These are phyloP conservation scores for Saccharomyces uvarum DNA, from an alignment of 1,139 yeast genomes.

Conservation along the genomic window DNA sequence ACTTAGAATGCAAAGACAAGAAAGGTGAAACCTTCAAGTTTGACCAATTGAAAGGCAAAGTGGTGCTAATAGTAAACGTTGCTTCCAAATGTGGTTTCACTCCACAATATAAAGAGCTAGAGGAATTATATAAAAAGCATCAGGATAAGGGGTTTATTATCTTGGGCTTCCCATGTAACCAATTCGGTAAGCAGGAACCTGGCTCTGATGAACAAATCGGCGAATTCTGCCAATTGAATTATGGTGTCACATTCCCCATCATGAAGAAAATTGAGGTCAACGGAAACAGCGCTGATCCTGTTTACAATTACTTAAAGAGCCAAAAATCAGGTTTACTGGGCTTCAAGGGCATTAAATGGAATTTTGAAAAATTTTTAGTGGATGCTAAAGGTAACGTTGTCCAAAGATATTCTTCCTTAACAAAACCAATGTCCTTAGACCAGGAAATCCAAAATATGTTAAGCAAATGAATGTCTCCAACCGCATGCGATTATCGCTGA, in stretches of 20 bases:
- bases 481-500: neutral
- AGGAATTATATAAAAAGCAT: constrained; percentile 72
- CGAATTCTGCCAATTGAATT: constrained; percentile 54
- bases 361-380: constrained; percentile 84
- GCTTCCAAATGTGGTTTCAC: constrained; percentile 90
- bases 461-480: constrained; percentile 5
- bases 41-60: constrained; percentile 71
- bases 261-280: constrained; percentile 84
- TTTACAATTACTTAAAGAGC: constrained; percentile 65
- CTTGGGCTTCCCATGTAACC: constrained; percentile 89
- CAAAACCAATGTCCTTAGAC: constrained; percentile 57
- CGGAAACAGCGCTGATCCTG: constrained; percentile 74
- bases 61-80: constrained; percentile 80
- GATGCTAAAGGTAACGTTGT: constrained; percentile 66
- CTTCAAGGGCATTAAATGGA: constrained; percentile 82
- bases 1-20: constrained; percentile 49
- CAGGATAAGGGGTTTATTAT: constrained; percentile 67
- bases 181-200: constrained; percentile 88
- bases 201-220: constrained; percentile 59
- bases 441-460: constrained; percentile 42
- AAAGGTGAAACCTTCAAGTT: constrained; percentile 61
- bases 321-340: constrained; percentile 58
- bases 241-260: constrained; percentile 83
- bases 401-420: constrained; percentile 59
- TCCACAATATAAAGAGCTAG: constrained; percentile 80